These are phyloP conservation scores for Chlamydomonas applanata DNA, from an alignment of 139 green algal species.

Conservation along the genomic window DNA sequence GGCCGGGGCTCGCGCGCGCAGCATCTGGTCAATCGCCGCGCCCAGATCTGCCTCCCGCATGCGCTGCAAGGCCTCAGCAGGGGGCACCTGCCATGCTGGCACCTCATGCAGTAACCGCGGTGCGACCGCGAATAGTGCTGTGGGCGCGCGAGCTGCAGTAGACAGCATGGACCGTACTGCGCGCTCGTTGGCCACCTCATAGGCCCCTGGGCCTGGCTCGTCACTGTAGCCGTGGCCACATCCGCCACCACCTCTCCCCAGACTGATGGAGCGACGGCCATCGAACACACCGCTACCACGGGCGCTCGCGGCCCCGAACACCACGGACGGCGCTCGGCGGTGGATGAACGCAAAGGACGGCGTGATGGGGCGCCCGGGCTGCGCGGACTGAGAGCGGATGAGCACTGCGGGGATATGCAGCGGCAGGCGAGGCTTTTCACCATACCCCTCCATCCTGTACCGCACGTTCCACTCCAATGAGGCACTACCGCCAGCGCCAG, in stretches of 20 bases:
- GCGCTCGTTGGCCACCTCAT: not conserved
- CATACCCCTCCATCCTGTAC: not conserved
- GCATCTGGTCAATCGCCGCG: not conserved
- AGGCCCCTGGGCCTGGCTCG: not conserved
- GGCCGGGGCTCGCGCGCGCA: not conserved
- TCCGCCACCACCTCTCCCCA: not conserved
- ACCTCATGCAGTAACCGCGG: not conserved
- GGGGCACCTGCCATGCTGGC: not conserved
- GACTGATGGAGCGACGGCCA: not conserved
- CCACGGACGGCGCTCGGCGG: not conserved
- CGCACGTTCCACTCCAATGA: not conserved
- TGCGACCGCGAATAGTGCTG: not conserved
- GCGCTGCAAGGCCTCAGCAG: not conserved
- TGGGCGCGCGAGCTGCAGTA: not conserved
- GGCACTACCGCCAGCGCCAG: not conserved
- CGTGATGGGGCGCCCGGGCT: not conserved
- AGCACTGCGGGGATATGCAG: not conserved
- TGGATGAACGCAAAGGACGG: not conserved
- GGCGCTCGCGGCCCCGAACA: not conserved
- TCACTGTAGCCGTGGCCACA: not conserved
- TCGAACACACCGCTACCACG: not conserved
- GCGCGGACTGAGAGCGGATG: not conserved
- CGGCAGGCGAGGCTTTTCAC: not conserved
- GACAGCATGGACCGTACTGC: not conserved
- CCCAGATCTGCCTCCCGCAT: conserved; percentile 2